These are phyloP conservation scores for Coniosporium apollinis DNA, from an alignment of 495 filamentous ascomycete species.

Conservation along the genomic window DNA sequence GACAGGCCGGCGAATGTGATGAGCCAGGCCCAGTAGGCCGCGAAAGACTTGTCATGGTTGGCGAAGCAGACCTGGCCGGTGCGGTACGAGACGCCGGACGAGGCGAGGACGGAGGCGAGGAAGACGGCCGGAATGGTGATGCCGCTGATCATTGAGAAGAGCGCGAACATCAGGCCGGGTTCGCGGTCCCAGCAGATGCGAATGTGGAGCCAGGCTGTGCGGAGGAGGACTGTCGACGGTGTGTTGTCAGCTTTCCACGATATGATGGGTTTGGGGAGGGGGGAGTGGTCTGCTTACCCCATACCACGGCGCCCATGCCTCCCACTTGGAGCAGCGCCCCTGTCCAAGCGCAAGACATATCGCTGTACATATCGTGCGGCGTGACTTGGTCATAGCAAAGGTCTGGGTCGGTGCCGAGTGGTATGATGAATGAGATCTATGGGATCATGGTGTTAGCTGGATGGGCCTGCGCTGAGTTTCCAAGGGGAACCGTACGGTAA, in stretches of 20 bases:
- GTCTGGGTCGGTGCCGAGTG: constrained; percentile 13
- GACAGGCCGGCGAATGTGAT: constrained; percentile 16
- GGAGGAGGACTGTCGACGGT: constrained; percentile 16
- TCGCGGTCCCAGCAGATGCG: constrained; percentile 23
- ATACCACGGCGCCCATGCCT: constrained; percentile 16
- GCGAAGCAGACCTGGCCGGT: constrained; percentile 19
- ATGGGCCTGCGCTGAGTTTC: neutral
- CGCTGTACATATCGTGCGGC: constrained; percentile 20
- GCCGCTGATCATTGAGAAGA: constrained; percentile 6
- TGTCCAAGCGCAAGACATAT: constrained; percentile 20
- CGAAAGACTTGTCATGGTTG: constrained; percentile 18
- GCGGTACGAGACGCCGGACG: constrained; percentile 21
- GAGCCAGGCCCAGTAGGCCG: constrained; percentile 22
- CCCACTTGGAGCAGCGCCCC: constrained; percentile 18
- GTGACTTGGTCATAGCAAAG: constrained; percentile 23
- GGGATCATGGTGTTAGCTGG: constrained; percentile 4
- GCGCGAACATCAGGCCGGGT: constrained; percentile 11
- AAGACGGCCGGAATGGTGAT: constrained; percentile 15
- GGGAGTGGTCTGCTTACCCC: constrained; percentile 10
- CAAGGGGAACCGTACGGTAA: constrained; percentile 10
- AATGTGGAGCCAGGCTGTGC: constrained; percentile 23
- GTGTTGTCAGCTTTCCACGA: neutral
- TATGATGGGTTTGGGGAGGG: neutral
- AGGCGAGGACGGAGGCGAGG: constrained; percentile 11
- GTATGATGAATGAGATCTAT: constrained; percentile 21